phyloP scores from a whole-genome alignment of 1,284 basidiomycete species.

The Hemileia vastatrix region DNA sequence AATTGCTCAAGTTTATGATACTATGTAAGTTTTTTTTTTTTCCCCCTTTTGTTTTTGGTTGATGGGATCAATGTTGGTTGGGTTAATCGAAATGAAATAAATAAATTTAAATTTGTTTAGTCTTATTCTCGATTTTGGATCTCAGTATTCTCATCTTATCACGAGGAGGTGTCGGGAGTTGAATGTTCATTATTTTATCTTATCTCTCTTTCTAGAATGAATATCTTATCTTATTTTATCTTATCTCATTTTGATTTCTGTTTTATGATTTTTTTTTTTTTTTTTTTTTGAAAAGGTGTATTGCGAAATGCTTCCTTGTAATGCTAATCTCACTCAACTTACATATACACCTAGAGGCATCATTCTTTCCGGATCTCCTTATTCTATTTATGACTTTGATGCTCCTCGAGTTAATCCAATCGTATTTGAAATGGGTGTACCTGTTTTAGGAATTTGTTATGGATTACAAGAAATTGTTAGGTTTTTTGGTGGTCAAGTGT shows the following conservation, averaged over 20 bases:
- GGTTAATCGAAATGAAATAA: background rate
- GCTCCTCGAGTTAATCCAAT: constrained; percentile 89
- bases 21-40: constrained; percentile 9
- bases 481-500: constrained; percentile 76
- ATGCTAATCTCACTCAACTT: constrained; percentile 77
- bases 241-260: no score
- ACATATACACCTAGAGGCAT: constrained; percentile 96
- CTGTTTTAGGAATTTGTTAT: constrained; percentile 95
- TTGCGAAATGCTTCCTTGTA: constrained; percentile 96
- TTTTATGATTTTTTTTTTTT: no score
- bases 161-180: constrained; percentile 95
- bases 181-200: constrained; percentile 66
- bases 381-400: constrained; percentile 89
- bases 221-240: no score
- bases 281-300: constrained; percentile 49
- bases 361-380: constrained; percentile 95
- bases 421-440: constrained; percentile 84
- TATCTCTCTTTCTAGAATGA: no score
- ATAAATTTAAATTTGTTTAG: background rate
- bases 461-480: constrained; percentile 95
- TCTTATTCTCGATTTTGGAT: constrained; percentile 95
- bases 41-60: background rate
- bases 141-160: constrained; percentile 96
- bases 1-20: constrained; percentile 22
- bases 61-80: background rate